A percentile compares a stretch with the other conserved stretches of the same genome.
Evolutionary conservation across 371 early-diverging fungal genomes (phyloP).

Genomic region (Mucor plumbeus): DNA sequence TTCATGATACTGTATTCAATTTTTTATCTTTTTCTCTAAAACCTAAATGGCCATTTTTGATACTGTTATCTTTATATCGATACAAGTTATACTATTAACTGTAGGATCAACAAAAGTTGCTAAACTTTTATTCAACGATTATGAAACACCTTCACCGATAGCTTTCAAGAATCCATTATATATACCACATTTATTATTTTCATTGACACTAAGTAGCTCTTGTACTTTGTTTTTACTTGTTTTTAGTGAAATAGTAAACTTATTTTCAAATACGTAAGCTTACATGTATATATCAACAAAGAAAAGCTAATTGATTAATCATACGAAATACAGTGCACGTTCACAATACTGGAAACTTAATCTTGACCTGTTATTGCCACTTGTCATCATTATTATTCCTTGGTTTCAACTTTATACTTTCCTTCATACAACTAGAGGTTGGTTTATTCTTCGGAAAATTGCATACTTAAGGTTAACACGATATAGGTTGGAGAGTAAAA

Average conservation of each 20-base stretch:
- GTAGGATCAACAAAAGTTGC: constrained; percentile 20
- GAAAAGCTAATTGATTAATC: background rate
- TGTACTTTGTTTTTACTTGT: constrained; percentile 84
- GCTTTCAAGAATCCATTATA: constrained; percentile 12
- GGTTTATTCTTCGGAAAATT: background rate
- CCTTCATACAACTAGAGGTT: constrained; percentile 50
- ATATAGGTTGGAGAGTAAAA: constrained; percentile 38
- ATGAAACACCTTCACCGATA: constrained; percentile 16
- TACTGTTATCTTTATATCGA: constrained; percentile 13
- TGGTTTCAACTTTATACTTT: constrained; percentile 76
- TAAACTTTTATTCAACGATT: constrained; percentile 17
- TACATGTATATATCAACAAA: background rate
- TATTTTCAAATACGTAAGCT: constrained; percentile 70
- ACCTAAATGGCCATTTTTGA: constrained; percentile 10
- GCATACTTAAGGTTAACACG: background rate
- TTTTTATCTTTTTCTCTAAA: background rate
- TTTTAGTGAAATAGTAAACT: constrained; percentile 78
- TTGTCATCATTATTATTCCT: constrained; percentile 77
- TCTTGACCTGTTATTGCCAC: constrained; percentile 64
- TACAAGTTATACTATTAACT: constrained; percentile 18
- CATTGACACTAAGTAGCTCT: constrained; percentile 76
- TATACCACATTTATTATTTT: constrained; percentile 67
- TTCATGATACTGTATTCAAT: background rate
- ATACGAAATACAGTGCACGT: constrained; percentile 55
- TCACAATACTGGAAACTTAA: constrained; percentile 81